Conservation (phyloP, 1,284 basidiomycete species). For the Papiliotrema fonsecae region DNA sequence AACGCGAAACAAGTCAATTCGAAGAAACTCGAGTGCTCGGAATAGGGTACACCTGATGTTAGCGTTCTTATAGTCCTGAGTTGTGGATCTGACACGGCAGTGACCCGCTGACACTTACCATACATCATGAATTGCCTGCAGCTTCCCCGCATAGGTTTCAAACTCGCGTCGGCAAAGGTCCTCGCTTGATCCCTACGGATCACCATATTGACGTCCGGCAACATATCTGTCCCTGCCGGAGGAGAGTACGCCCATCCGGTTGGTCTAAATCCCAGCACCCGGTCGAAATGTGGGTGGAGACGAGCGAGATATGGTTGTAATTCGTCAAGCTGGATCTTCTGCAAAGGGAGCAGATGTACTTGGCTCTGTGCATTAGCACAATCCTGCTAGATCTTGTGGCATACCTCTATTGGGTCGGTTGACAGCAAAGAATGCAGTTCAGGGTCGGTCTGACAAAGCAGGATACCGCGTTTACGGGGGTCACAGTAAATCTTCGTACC, state of each 20-base stretch:
- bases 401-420: constrained; percentile 60
- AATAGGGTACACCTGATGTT: constrained; percentile 73
- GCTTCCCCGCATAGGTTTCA: constrained; percentile 69
- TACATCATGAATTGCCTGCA: constrained; percentile 66
- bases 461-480: constrained; percentile 68
- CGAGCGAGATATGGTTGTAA: constrained; percentile 72
- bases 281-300: constrained; percentile 68
- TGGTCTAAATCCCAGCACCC: constrained; percentile 77
- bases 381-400: background rate
- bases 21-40: constrained; percentile 91
- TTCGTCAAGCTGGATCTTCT: constrained; percentile 70
- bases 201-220: constrained; percentile 61
- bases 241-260: constrained; percentile 90
- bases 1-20: constrained; percentile 92
- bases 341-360: constrained; percentile 82
- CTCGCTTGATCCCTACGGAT: constrained; percentile 63
- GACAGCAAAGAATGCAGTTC: constrained; percentile 78
- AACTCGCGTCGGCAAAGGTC: constrained; percentile 62
- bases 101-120: constrained; percentile 47
- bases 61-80: too few relatives aligned
- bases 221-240: constrained; percentile 60
- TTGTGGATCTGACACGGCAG: too few relatives aligned
- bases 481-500: constrained; percentile 88
- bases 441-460: constrained; percentile 73
- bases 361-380: constrained; percentile 52